Base-by-base conservation (phyloP, 495 filamentous ascomycete genomes). In the Chaetomium tenue region DNA sequence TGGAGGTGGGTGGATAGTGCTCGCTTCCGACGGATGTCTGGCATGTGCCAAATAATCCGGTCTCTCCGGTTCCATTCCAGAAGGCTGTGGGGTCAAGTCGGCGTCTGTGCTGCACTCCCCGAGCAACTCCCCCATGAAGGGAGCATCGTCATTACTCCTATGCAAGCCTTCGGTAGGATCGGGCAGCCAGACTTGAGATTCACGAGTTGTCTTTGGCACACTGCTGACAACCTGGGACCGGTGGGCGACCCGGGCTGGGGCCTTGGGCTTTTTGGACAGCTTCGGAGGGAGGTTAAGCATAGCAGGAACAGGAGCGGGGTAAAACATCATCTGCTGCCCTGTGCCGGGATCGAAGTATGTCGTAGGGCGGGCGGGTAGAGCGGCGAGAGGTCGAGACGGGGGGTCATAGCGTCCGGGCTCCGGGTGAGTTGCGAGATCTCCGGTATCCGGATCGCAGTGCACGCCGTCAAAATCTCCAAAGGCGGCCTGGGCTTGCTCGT, bases 391-490 rank as follows among this genome's bases (percentile, higher is more conserved):
- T n/a, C 15, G 79, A 11, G 74, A 76, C 12, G 77, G 71, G 48
- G 67, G 63, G 8, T 54, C 61, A 0, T 59, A 54, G 26, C 46
- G 53, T 4, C 70, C 30, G 22, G 63, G 63, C 11, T 57, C 60
- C 48, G 63, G 58, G 1, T 62, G 67, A 12, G 67, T 68, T 15
- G 70, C 69, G 52, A 77, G 73, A 2, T 74, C 69, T 37, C 70
- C 70, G 8, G 68, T 59, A 23, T 82, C 79, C n/a, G 80, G 83
- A 30, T 86, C 79, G 72, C 86, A 93, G 76, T 98, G 93, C 15
- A 92, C 92, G 58, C 94, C 94, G 78, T 98, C 94, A 70, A 98
- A 98, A 73, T 96, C 91, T 12, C 83, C 84, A 79, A 98, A 98
- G 25, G 94, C 81, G 40, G 78, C 77, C 70, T 82, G 78, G 1